phyloP scores from a whole-genome alignment of 1,284 basidiomycete genomes.

The Trametes versicolor region DNA sequence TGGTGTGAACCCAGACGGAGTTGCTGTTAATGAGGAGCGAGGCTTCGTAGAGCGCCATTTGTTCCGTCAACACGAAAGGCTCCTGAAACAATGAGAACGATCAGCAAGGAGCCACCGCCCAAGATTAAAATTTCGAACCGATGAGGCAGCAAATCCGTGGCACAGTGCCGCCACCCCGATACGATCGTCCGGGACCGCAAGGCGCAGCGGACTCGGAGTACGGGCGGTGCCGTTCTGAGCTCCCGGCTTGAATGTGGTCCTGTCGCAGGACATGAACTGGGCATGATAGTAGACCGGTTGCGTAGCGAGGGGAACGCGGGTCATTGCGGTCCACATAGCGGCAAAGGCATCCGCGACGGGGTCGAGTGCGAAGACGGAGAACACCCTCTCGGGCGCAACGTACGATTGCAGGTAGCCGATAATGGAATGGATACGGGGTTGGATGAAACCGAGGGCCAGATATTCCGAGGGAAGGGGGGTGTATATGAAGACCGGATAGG shows the following conservation, averaged over 20 bases:
- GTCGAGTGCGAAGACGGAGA: slow-evolving; percentile 71
- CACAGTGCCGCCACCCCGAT: slow-evolving; percentile 57
- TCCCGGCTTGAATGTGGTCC: slow-evolving; percentile 49
- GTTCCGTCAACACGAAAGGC: slow-evolving; percentile 60
- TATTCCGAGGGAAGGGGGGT: slow-evolving; percentile 36
- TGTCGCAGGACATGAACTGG: slow-evolving; percentile 64
- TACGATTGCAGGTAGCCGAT: slow-evolving; percentile 35
- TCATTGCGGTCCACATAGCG: slow-evolving; percentile 54
- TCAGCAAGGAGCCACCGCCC: slow-evolving; percentile 17
- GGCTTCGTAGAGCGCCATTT: slow-evolving; percentile 61
- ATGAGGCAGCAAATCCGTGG: slow-evolving; percentile 62
- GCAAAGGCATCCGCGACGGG: slow-evolving; percentile 59
- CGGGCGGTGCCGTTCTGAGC: slow-evolving; percentile 37
- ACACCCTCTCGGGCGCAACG: slow-evolving; percentile 55
- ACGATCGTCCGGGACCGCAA: slow-evolving; percentile 55
- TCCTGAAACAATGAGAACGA: slow-evolving; percentile 44
- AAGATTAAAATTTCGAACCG: slow-evolving; percentile 52
- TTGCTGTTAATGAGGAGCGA: slow-evolving; percentile 53
- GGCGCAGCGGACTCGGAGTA: slow-evolving; percentile 51
- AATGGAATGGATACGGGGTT: slow-evolving; percentile 40
- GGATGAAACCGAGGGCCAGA: slow-evolving; percentile 43
- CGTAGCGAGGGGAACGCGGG: slow-evolving; percentile 49
- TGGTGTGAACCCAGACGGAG: slow-evolving; percentile 70
- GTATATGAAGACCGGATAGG: slow-evolving; percentile 58
- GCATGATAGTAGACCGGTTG: slow-evolving; percentile 69